Evolutionary conservation across 2,329 filamentous ascomycete genomes (phyloP), one percentile per base, ranked within the genome.

Genomic region (Trichoderma semiorbis): DNA sequence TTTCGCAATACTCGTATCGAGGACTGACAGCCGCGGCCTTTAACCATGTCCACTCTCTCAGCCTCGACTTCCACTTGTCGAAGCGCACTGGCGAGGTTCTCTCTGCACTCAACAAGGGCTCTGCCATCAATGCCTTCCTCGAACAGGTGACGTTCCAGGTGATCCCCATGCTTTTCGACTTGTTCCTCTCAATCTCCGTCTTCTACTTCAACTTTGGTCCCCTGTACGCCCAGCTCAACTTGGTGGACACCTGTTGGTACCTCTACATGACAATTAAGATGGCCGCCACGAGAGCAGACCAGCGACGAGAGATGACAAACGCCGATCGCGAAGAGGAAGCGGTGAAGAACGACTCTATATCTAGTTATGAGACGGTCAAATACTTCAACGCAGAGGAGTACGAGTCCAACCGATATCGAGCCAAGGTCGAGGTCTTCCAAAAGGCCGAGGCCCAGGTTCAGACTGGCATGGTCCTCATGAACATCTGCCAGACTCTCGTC

Each of bases 311-410:
- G 78, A 98, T 98, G 92, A 95, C 95, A 65, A 98, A 98, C 79
- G 93, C 94, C 16, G 94, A 96, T 76, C 89, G 96, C 74, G 94
- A 98, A 82, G 94, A 98, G 82, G 95, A 98, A 81, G 96, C 96
- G 7, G 94, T 98, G 76, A 98, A 98, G 83, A 98, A 98, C 79
- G 96, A 99, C 81, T 98, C 96, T 0, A 96, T 99, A 85, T 94
- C 96, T 74, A 97, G 94, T n/a, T 99, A 98, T 80, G 96, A 99
- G 83, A 95, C 93, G 2, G 93, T 95, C 79, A 96, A 95, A 79
- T 95, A 95, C 78, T 96, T 96, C 85, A 95, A 95, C 76, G 93
- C 93, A 8, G 93, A 95, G 78, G 85, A 88, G 2, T 95, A 92
- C 78, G 93, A 96, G 78, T 94, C 94, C 75, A 84, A 86, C 63